Evolutionary conservation across 176 grass and related monocot genomes (phyloP).

Genomic region (Zoysia japonica): DNA sequence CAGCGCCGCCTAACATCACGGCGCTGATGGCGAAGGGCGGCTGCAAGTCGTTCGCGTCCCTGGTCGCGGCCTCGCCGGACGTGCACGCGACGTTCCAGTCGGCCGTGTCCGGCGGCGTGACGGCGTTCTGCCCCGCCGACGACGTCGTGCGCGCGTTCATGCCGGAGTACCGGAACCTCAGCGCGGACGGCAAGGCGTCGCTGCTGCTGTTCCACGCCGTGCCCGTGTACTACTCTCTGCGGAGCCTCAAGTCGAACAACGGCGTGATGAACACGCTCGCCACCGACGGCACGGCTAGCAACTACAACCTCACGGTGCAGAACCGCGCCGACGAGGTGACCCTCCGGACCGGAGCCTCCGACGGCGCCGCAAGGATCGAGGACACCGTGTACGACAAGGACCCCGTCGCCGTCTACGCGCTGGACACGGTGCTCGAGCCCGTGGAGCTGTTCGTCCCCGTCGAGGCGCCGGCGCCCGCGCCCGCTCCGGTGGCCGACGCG

Average conservation of each 20-base stretch:
- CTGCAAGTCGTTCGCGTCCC: constrained; percentile 77
- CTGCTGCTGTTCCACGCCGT: constrained; percentile 79
- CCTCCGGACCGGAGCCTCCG: constrained; percentile 49
- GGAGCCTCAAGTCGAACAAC: constrained; percentile 75
- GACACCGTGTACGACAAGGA: constrained; percentile 62
- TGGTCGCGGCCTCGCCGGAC: constrained; percentile 49
- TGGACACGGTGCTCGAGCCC: constrained; percentile 62
- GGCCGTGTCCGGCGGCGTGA: constrained; percentile 53
- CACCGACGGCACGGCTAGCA: constrained; percentile 67
- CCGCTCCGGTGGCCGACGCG: constrained; percentile 37
- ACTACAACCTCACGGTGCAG: constrained; percentile 89
- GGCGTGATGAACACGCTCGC: constrained; percentile 86
- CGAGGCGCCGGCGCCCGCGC: constrained; percentile 33
- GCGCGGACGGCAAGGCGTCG: constrained; percentile 59
- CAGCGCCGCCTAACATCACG: constrained; percentile 68
- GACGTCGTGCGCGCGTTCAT: constrained; percentile 55
- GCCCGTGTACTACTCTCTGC: constrained; percentile 71
- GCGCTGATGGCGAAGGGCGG: constrained; percentile 62
- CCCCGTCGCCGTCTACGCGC: constrained; percentile 65
- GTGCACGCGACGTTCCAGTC: constrained; percentile 58
- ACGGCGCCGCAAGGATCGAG: constrained; percentile 41
- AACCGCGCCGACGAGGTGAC: constrained; percentile 71
- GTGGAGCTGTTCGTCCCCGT: constrained; percentile 69
- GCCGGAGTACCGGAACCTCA: constrained; percentile 73
- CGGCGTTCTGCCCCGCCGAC: constrained; percentile 76